A percentile compares a stretch with the other conserved stretches of the same genome.
Evolutionary conservation across 116 monocot species (phyloP).

Genomic region (Iris pallida): DNA sequence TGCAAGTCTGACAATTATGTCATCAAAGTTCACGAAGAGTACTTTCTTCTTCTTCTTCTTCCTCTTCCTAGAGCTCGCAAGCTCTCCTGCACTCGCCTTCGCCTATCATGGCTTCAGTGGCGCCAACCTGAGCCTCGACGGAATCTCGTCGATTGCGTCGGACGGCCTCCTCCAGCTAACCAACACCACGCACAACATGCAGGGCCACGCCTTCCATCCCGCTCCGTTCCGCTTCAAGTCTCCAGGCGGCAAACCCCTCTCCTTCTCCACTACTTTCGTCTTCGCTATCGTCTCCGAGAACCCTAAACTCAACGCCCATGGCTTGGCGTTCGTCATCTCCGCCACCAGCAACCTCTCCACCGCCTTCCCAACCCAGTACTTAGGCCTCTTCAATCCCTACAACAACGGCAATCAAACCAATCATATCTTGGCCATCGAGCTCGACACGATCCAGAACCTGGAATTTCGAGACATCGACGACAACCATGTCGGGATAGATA

Average conservation of each 20-base stretch:
- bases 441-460: constrained; percentile 3
- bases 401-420: constrained; percentile 8
- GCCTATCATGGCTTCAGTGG: background rate
- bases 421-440: constrained; percentile 15
- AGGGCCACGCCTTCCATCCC: constrained; percentile 13
- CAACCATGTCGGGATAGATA: constrained; percentile 15
- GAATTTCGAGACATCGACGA: constrained; percentile 9
- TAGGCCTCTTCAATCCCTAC: constrained; percentile 10
- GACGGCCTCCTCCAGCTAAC: constrained; percentile 13
- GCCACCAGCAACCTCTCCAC: constrained; percentile 1
- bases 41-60: background rate
- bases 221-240: constrained; percentile 10
- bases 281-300: constrained; percentile 5
- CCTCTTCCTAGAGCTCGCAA: background rate
- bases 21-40: no score
- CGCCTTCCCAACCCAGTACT: constrained; percentile 7
- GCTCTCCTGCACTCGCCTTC: background rate
- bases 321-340: constrained; percentile 12
- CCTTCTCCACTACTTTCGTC: constrained; percentile 15
- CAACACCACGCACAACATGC: background rate
- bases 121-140: constrained; percentile 10
- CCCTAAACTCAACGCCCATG: constrained; percentile 1
- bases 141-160: background rate
- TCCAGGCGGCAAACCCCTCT: background rate
- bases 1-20: no score